A percentile compares a stretch with the other conserved stretches of the same genome.
phyloP scores from a whole-genome alignment of 257 asterid species.

The Asclepias syriaca region DNA sequence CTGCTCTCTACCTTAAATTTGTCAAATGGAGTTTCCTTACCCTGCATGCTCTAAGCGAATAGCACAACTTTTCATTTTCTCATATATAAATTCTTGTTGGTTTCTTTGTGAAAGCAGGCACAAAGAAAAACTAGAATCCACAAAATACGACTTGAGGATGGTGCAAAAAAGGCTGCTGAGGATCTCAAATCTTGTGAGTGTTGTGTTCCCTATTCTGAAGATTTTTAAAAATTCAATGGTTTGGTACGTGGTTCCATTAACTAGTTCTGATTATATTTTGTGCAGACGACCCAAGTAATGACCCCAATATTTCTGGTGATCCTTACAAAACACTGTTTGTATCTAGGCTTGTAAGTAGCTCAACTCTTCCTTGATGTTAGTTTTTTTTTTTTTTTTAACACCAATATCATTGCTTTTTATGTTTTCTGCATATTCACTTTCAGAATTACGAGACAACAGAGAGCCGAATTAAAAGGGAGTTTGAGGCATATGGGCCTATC shows the following conservation, averaged over 20 bases:
- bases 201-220: neutral
- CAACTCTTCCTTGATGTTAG: constrained; percentile 8
- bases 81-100: neutral
- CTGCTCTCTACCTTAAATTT: neutral
- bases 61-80: neutral
- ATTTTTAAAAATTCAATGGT: constrained; percentile 3
- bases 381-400: neutral
- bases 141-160: constrained; percentile 76
- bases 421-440: constrained; percentile 14
- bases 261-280: constrained; percentile 5
- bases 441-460: constrained; percentile 95
- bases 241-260: constrained; percentile 12
- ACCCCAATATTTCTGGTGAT: constrained; percentile 82
- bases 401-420: neutral
- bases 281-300: constrained; percentile 87
- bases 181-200: constrained; percentile 76
- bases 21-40: neutral
- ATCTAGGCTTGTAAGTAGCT: constrained; percentile 79
- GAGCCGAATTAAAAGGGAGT: constrained; percentile 93
- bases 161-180: constrained; percentile 89
- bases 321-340: constrained; percentile 95
- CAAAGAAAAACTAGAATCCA: constrained; percentile 90
- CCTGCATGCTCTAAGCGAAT: neutral
- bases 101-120: constrained; percentile 35
- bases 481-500: constrained; percentile 98